phyloP scores from a whole-genome alignment of 2,329 filamentous ascomycete species.

The Akanthomyces dipterigenus region DNA sequence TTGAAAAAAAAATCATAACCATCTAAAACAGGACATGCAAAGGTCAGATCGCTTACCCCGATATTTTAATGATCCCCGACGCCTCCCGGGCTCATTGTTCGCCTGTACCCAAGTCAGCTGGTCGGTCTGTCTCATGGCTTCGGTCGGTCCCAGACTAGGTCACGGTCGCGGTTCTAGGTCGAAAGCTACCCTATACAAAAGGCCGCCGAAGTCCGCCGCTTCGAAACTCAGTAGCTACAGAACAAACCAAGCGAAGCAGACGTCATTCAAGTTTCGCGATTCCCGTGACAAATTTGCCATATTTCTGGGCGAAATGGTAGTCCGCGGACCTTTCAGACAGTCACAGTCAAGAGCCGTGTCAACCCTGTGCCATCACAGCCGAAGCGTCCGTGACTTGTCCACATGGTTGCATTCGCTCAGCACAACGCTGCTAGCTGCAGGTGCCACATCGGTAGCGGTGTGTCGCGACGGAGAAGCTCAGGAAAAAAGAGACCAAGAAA shows the following conservation, averaged over 20 bases:
- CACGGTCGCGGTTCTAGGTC: not conserved
- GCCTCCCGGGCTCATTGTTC: not conserved
- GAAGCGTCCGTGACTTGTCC: constrained; percentile 1
- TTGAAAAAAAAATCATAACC: not conserved
- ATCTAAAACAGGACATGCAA: not conserved
- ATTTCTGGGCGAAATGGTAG: not conserved
- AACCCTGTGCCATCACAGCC: not conserved
- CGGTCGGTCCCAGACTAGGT: not conserved
- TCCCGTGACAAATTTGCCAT: not conserved
- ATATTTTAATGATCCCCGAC: not conserved
- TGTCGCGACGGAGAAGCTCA: not conserved
- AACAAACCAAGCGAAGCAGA: not conserved
- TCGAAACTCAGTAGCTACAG: not conserved
- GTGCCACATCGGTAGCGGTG: not conserved
- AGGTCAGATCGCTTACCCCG: not conserved
- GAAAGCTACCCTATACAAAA: not conserved
- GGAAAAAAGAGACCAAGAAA: not conserved
- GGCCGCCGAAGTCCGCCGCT: not conserved
- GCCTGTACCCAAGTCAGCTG: constrained; percentile 5
- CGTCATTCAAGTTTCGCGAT: not conserved
- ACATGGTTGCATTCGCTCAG: constrained; percentile 2
- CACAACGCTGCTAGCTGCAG: not conserved
- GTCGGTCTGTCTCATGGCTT: constrained; percentile 1
- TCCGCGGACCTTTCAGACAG: not conserved
- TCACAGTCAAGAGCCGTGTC: not conserved